Evolutionary conservation across 1,139 yeast species (phyloP).

Genomic region (Geotrichum siamense): DNA sequence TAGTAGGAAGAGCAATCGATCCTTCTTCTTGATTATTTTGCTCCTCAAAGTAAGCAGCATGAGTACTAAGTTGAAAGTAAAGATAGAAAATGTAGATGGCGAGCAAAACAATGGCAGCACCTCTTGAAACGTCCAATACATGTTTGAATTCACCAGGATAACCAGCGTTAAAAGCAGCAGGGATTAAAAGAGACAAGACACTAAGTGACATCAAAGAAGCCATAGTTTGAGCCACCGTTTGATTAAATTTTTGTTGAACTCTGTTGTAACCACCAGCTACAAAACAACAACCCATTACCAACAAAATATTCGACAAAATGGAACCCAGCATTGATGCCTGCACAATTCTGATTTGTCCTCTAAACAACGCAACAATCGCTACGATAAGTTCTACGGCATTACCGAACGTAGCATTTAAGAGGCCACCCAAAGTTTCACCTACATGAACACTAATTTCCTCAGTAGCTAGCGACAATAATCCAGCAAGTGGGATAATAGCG

Average conservation of each 20-base stretch:
- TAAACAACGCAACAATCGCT: conserved; percentile 75
- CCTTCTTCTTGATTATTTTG: conserved; percentile 23
- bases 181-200: conserved; percentile 78
- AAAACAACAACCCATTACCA: conserved; percentile 91
- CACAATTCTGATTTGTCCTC: conserved; percentile 85
- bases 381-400: conserved; percentile 92
- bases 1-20: conserved; percentile 21
- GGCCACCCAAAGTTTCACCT: conserved; percentile 71
- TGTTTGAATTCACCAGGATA: conserved; percentile 39
- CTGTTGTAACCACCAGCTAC: conserved; percentile 89
- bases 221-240: conserved; percentile 97
- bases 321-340: conserved; percentile 95
- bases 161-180: conserved; percentile 93
- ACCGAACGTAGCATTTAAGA: conserved; percentile 92
- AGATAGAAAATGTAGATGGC: conserved; percentile 69
- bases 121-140: conserved; percentile 76
- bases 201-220: conserved; percentile 86
- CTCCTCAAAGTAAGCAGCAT: conserved; percentile 51
- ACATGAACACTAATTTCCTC: conserved; percentile 84
- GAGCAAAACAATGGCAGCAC: conserved; percentile 73
- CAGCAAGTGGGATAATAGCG: conserved; percentile 89
- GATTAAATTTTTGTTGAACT: conserved; percentile 81
- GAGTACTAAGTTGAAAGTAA: conserved; percentile 83
- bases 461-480: conserved; percentile 81
- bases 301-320: conserved; percentile 72